Percentiles rank a stretch among this genome's conserved stretches.
phyloP scores from a whole-genome alignment of 306 rosid species.

The Prunus fruticosa region DNA sequence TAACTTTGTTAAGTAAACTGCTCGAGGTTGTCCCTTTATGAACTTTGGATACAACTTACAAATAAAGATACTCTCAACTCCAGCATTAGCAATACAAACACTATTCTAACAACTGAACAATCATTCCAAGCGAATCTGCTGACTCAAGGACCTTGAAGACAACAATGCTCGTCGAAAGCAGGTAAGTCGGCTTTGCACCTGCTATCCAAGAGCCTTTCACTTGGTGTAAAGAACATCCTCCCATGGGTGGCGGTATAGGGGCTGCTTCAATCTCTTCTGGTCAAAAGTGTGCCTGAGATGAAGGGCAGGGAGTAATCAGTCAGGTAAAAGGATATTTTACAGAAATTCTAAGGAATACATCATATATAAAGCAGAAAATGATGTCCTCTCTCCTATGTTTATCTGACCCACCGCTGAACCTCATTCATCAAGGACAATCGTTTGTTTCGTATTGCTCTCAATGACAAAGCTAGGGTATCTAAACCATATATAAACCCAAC shows the following conservation, averaged over 20 bases:
- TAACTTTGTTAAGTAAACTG: constrained; percentile 20
- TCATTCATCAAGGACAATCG: not conserved
- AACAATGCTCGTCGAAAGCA: constrained; percentile 20
- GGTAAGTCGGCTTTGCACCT: constrained; percentile 8
- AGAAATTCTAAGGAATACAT: not conserved
- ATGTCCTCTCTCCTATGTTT: not conserved
- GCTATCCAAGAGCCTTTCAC: constrained; percentile 40
- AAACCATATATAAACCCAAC: not conserved
- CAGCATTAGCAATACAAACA: constrained; percentile 38
- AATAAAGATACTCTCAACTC: constrained; percentile 23
- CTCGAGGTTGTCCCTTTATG: constrained; percentile 25
- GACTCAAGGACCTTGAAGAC: constrained; percentile 25
- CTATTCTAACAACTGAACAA: constrained; percentile 34
- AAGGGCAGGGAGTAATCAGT: constrained; percentile 15
- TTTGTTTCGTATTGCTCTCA: not conserved
- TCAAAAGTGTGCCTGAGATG: constrained; percentile 90
- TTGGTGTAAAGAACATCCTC: constrained; percentile 98
- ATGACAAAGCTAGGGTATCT: constrained; percentile 7
- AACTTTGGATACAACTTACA: constrained; percentile 43
- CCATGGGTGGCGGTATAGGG: constrained; percentile 99
- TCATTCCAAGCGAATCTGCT: constrained; percentile 34
- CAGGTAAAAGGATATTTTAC: constrained; percentile 1
- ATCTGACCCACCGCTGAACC: constrained; percentile 8
- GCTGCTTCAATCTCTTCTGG: constrained; percentile 98
- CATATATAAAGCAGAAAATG: constrained; percentile 6